A percentile compares a stretch with the other conserved stretches of the same genome.
Conservation (phyloP, 2,329 filamentous ascomycete species). For the Paraphaeosphaeria sporulosa region DNA sequence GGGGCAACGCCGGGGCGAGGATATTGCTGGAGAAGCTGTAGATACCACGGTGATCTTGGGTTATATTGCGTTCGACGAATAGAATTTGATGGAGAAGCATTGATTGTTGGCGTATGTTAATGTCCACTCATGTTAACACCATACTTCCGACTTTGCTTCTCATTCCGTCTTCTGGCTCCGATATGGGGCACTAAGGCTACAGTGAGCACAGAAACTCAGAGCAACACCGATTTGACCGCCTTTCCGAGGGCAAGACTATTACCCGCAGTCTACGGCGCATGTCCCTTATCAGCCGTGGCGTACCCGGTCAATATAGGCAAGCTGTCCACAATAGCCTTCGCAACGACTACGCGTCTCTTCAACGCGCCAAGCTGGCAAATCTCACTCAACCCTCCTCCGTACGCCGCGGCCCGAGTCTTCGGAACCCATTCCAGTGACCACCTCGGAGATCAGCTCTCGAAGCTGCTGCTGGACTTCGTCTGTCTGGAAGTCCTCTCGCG, state of each 20-base stretch:
- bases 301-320: neutral
- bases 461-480: constrained; percentile 82
- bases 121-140: neutral
- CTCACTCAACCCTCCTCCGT: constrained; percentile 48
- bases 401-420: constrained; percentile 64
- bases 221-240: neutral
- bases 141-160: neutral
- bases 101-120: neutral
- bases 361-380: constrained; percentile 9
- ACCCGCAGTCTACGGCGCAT: neutral
- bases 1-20: constrained; percentile 57
- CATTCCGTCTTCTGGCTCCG: neutral
- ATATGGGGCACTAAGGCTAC: neutral
- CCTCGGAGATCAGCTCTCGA: constrained; percentile 80
- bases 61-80: neutral
- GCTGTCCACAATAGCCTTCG: neutral
- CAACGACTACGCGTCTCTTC: constrained; percentile 9
- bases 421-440: constrained; percentile 71
- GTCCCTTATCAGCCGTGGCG: neutral
- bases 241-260: neutral
- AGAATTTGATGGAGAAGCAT: neutral
- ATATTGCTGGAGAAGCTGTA: constrained; percentile 55
- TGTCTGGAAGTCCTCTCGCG: constrained; percentile 81
- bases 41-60: neutral
- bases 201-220: neutral